Base-by-base conservation (phyloP, 2,329 filamentous ascomycete genomes). In the Cadophora luteo-olivacea region DNA sequence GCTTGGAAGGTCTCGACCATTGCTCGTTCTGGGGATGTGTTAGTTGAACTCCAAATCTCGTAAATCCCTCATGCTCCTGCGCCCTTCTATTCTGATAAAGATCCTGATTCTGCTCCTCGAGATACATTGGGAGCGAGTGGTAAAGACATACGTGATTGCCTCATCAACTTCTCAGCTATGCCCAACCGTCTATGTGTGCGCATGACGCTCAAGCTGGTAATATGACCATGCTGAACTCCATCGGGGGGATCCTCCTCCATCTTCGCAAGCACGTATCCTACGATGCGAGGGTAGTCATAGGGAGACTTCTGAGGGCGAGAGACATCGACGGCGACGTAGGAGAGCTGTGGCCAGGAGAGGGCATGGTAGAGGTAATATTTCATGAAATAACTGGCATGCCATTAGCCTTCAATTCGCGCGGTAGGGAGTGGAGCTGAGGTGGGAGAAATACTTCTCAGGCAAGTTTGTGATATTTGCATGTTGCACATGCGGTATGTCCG, bases 281-380 rank as follows among this genome's bases (percentile, higher is more conserved):
- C 96, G 70, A 99, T 97, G 82, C 97, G 97, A 74, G 96, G 96
- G 76, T 97, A 96, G 80, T 97, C 92, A 81, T 95, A 92, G 58
- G 91, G 90, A 0, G 90, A 89, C 79, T 91, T 91, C 75, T 87
- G 87, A 41, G 93, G 92, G 45, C 93, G 89, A 24, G 91, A 92
- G 68, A 94, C 90, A 81, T 98, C 95, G 76, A 99, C 94, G 75
- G 96, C 96, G 67, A 99, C 95, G 82, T 94, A 98, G 82, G 91
- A 95, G 73, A 99, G 89, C 83, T 98, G 95, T 57, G 96, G 96
- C 96, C 96, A 99, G 76, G 94, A 97, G 74, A 98, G 89, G 19
- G 95, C 94, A 82, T 99, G 96, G 87, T 99, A 99, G 78, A 99
- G 90, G 85, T 99, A 99, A 87, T 99, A 99, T 87, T 99, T 99